Conservation (phyloP, 1,284 basidiomycete genomes). For the Ustilago hordei region DNA sequence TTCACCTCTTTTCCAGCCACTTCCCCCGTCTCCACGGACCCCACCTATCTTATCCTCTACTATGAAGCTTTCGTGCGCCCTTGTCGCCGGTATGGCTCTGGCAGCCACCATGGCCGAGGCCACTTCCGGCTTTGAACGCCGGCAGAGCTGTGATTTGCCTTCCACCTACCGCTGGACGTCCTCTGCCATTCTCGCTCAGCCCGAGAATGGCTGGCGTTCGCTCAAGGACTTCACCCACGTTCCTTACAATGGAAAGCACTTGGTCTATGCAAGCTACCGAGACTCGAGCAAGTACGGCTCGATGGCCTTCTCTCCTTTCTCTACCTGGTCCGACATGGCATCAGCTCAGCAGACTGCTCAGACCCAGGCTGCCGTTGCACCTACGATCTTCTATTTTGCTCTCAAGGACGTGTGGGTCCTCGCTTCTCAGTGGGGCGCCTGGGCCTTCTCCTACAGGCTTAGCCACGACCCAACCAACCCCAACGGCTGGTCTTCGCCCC, state of each 20-base stretch:
- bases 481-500: conserved; percentile 27
- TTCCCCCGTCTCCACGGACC: background rate
- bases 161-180: conserved; percentile 31
- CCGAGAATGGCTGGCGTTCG: conserved; percentile 21
- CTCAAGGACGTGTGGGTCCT: conserved; percentile 26
- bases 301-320: conserved; percentile 38
- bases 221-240: conserved; percentile 44
- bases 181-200: conserved; percentile 28
- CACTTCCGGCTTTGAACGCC: conserved; percentile 1
- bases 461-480: conserved; percentile 26
- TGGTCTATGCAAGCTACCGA: conserved; percentile 31
- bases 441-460: conserved; percentile 20
- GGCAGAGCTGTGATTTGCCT: conserved; percentile 34
- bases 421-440: conserved; percentile 25
- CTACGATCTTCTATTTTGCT: conserved; percentile 30
- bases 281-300: conserved; percentile 32
- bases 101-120: conserved; percentile 24
- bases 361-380: conserved; percentile 21
- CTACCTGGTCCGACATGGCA: conserved; percentile 30
- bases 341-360: conserved; percentile 26
- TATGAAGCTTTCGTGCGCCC: conserved; percentile 24
- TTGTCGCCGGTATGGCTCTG: conserved; percentile 26
- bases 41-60: background rate
- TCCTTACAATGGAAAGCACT: conserved; percentile 38
- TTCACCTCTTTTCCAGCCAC: background rate